phyloP scores from a whole-genome alignment of 2,329 filamentous ascomycete genomes.

The Pseudopithomyces maydicus region DNA sequence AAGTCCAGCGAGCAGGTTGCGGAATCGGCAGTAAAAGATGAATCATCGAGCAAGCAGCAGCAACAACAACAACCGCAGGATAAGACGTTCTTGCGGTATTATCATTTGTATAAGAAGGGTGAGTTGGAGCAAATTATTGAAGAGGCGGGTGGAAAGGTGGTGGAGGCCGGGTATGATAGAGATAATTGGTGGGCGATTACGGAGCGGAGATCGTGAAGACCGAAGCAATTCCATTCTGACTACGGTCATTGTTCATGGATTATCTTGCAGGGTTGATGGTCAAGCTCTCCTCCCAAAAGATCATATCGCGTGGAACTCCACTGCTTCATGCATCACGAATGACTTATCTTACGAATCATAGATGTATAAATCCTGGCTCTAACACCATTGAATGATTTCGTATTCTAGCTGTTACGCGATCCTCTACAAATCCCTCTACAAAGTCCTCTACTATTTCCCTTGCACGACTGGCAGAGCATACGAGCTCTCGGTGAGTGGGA shows the following conservation, averaged over 20 bases:
- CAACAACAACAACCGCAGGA: slow-evolving; percentile 40
- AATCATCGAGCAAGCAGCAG: slow-evolving; percentile 24
- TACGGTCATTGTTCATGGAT: too few relatives aligned
- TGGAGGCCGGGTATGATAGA: slow-evolving; percentile 88
- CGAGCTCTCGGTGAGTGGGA: slow-evolving; percentile 70
- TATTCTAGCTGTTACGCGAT: too few relatives aligned
- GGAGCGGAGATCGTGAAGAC: not conserved
- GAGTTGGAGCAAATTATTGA: slow-evolving; percentile 83
- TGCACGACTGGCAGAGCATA: slow-evolving; percentile 52
- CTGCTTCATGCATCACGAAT: too few relatives aligned
- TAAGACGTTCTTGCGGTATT: slow-evolving; percentile 83
- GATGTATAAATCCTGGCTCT: too few relatives aligned
- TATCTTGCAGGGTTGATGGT: too few relatives aligned
- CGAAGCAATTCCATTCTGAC: too few relatives aligned
- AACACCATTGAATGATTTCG: too few relatives aligned
- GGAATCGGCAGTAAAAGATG: too few relatives aligned
- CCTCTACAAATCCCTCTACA: too few relatives aligned
- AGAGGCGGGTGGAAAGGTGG: slow-evolving; percentile 73
- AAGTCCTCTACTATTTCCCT: slow-evolving; percentile 11
- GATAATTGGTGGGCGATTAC: slow-evolving; percentile 98
- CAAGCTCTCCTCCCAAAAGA: too few relatives aligned
- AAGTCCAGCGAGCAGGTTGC: slow-evolving; percentile 20
- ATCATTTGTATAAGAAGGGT: slow-evolving; percentile 86
- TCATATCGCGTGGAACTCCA: too few relatives aligned
- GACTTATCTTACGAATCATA: too few relatives aligned